Percentiles rank a stretch among this genome's conserved stretches.
Conservation (phyloP, 2,329 filamentous ascomycete species). For the Aspergillus cejpii region DNA sequence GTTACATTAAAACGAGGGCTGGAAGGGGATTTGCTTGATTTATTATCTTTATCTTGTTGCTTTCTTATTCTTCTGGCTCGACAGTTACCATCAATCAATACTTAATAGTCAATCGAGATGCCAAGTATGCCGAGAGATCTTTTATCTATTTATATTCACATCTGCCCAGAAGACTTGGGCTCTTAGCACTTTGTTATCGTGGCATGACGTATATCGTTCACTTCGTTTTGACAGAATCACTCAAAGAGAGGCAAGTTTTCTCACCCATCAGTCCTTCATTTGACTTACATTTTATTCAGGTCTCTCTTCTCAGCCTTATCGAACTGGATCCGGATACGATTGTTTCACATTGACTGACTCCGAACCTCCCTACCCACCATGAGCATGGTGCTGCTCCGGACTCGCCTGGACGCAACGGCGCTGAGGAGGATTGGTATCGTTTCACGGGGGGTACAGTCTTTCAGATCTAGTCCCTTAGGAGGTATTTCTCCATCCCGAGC, state of each 20-base stretch:
- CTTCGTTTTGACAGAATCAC: no score
- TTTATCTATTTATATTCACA: neutral
- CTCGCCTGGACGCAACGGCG: slow-evolving; percentile 23
- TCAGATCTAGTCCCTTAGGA: slow-evolving; percentile 9
- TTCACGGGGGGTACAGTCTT: slow-evolving; percentile 17
- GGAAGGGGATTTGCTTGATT: neutral
- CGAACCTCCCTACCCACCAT: slow-evolving; percentile 15
- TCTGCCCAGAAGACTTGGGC: neutral
- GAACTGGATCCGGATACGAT: neutral
- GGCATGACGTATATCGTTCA: neutral
- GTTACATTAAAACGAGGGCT: neutral
- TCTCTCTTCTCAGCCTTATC: neutral
- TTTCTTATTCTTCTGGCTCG: neutral
- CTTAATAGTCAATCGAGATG: no score
- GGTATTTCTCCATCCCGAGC: slow-evolving; percentile 15
- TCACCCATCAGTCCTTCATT: neutral
- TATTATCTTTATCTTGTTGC: neutral
- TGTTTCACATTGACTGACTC: neutral
- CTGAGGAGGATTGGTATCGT: slow-evolving; percentile 23
- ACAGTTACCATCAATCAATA: no score
- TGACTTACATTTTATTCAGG: neutral
- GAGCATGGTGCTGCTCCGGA: slow-evolving; percentile 29
- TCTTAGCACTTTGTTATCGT: neutral
- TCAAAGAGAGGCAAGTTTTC: no score
- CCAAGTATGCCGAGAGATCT: neutral